phyloP scores from a whole-genome alignment of 192 early-diverging fungal genomes.

The Gryganskiella cystojenkinii region DNA sequence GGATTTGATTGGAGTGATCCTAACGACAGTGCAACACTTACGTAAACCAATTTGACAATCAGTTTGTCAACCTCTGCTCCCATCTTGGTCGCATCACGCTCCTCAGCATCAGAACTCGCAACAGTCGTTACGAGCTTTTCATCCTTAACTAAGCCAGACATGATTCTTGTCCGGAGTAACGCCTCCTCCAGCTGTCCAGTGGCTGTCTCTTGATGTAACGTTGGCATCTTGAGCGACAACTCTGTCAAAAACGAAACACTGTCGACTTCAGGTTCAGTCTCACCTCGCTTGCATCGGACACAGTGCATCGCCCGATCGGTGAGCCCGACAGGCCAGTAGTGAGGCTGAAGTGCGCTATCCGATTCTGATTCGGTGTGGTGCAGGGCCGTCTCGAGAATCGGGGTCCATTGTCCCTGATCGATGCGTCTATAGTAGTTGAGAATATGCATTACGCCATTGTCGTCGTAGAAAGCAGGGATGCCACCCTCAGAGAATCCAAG shows the following conservation, averaged over 20 bases:
- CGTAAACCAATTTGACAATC: slow-evolving; percentile 79
- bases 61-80: slow-evolving; percentile 86
- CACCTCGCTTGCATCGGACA: slow-evolving; percentile 73
- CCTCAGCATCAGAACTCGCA: slow-evolving; percentile 43
- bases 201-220: slow-evolving; percentile 18
- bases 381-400: slow-evolving; percentile 75
- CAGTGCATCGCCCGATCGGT: slow-evolving; percentile 77
- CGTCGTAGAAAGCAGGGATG: slow-evolving; percentile 83
- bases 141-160: slow-evolving; percentile 66
- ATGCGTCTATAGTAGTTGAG: slow-evolving; percentile 76
- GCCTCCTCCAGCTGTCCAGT: slow-evolving; percentile 52
- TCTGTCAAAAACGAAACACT: slow-evolving; percentile 41
- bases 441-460: slow-evolving; percentile 77
- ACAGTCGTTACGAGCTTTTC: slow-evolving; percentile 59
- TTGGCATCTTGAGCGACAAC: slow-evolving; percentile 22
- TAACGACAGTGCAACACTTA: slow-evolving; percentile 37
- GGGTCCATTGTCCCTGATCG: slow-evolving; percentile 81
- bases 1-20: not conserved
- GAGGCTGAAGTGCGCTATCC: slow-evolving; percentile 49
- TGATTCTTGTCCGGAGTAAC: slow-evolving; percentile 61
- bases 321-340: slow-evolving; percentile 90
- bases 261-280: no score
- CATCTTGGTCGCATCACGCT: slow-evolving; percentile 57
- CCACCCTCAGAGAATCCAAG: slow-evolving; percentile 85
- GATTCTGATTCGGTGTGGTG: slow-evolving; percentile 21